A percentile compares a stretch with the other conserved stretches of the same genome.
Conservation (phyloP, 1,139 yeast species). For the Yamadazyma diddensiae region DNA sequence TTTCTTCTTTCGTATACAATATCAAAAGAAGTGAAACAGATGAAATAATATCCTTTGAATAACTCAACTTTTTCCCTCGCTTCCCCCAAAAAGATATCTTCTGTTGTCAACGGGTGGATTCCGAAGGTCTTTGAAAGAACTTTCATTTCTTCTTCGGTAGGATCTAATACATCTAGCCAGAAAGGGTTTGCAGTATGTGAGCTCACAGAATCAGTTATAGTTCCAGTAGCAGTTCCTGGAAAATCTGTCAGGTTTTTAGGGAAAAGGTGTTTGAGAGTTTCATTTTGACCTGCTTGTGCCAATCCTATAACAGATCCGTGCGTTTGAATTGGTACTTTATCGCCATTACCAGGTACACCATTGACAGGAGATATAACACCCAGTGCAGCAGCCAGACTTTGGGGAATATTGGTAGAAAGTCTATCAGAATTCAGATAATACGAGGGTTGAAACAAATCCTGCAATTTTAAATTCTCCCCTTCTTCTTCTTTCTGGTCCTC, state of each 20-base stretch:
- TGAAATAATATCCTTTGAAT: slow-evolving; percentile 84
- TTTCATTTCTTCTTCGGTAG: slow-evolving; percentile 96
- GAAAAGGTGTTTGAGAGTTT: neutral
- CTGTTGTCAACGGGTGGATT: slow-evolving; percentile 93
- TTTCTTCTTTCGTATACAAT: slow-evolving; percentile 70
- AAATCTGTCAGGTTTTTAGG: neutral
- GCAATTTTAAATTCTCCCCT: slow-evolving; percentile 14
- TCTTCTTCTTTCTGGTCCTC: slow-evolving; percentile 11
- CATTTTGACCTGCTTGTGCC: neutral
- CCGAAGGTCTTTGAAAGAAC: slow-evolving; percentile 88
- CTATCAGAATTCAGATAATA: slow-evolving; percentile 13
- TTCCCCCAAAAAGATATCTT: slow-evolving; percentile 91
- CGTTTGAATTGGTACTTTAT: no score
- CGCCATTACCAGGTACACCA: no score
- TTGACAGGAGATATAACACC: neutral
- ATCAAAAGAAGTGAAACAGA: slow-evolving; percentile 91
- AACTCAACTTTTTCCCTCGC: slow-evolving; percentile 93
- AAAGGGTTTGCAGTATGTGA: slow-evolving; percentile 44
- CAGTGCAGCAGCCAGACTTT: neutral
- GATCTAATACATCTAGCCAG: slow-evolving; percentile 91
- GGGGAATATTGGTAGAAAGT: neutral
- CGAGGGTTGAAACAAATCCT: slow-evolving; percentile 31
- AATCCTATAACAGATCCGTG: neutral
- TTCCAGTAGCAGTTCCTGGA: slow-evolving; percentile 10
- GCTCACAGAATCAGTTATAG: slow-evolving; percentile 13